These are phyloP conservation scores for Acorus calamus DNA, from an alignment of 106 monocot species.

Conservation along the genomic window DNA sequence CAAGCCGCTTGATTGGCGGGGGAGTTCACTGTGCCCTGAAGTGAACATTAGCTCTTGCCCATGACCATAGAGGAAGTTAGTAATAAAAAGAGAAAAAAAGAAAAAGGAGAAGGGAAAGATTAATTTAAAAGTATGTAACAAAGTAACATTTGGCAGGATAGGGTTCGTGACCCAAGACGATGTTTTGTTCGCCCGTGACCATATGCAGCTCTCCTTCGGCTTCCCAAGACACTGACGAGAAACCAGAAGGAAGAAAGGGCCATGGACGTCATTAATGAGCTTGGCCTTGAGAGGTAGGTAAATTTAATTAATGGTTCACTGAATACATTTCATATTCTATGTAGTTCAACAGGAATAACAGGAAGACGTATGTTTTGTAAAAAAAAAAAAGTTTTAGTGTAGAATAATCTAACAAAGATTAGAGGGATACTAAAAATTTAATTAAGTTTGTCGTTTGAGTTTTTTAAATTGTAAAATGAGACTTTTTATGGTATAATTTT, in stretches of 20 bases:
- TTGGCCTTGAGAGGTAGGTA: conserved; percentile 74
- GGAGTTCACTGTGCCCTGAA: not conserved
- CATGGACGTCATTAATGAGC: conserved; percentile 64
- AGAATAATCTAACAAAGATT: too few species aligned
- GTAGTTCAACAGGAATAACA: too few species aligned
- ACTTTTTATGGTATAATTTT: too few species aligned
- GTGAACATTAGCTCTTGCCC: conserved; percentile 5
- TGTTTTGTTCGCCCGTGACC: conserved; percentile 65
- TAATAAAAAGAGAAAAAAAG: not conserved
- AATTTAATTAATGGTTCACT: not conserved
- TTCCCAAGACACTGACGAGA: conserved; percentile 58
- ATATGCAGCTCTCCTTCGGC: conserved; percentile 77
- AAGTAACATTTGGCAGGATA: conserved; percentile 39
- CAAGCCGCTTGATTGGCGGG: not conserved
- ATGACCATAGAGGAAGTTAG: not conserved
- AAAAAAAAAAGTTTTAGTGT: too few species aligned
- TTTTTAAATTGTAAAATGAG: too few species aligned
- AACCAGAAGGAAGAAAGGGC: conserved; percentile 61
- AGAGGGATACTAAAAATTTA: too few species aligned
- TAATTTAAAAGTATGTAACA: too few species aligned
- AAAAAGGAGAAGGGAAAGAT: not conserved
- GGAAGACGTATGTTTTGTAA: too few species aligned
- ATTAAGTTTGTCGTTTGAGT: too few species aligned
- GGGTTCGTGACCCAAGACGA: conserved; percentile 84
- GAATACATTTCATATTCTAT: too few species aligned